phyloP scores from a whole-genome alignment of 2,329 filamentous ascomycete species.

The Exophiala xenobiotica region DNA sequence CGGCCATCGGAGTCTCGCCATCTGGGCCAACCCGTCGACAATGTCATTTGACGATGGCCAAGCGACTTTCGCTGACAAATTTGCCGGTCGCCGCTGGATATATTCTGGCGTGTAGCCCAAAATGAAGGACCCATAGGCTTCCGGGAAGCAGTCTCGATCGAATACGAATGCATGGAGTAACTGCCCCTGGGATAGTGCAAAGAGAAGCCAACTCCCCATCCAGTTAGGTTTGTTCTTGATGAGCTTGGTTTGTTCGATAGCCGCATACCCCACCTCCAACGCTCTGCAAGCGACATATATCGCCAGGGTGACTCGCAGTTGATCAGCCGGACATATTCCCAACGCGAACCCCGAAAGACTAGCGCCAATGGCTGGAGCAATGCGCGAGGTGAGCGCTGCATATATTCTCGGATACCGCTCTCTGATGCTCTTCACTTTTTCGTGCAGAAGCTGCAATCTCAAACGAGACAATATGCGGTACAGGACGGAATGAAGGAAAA shows the following conservation, averaged over 20 bases:
- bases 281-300: slow-evolving; percentile 80
- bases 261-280: slow-evolving; percentile 83
- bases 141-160: slow-evolving; percentile 71
- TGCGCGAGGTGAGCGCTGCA: slow-evolving; percentile 72
- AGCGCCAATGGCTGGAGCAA: slow-evolving; percentile 86
- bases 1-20: slow-evolving; percentile 82
- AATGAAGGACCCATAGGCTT: slow-evolving; percentile 64
- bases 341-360: slow-evolving; percentile 81
- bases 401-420: slow-evolving; percentile 76
- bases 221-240: slow-evolving; percentile 71
- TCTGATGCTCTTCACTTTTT: slow-evolving; percentile 78
- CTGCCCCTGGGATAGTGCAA: slow-evolving; percentile 74
- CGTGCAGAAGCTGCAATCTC: slow-evolving; percentile 72
- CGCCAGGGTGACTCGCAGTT: slow-evolving; percentile 73
- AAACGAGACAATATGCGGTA: slow-evolving; percentile 85
- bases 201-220: slow-evolving; percentile 81
- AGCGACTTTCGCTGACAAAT: slow-evolving; percentile 62
- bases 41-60: slow-evolving; percentile 79
- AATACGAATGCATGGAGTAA: slow-evolving; percentile 74
- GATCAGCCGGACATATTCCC: slow-evolving; percentile 69
- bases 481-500: slow-evolving; percentile 84
- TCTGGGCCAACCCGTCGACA: slow-evolving; percentile 75
- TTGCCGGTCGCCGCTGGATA: slow-evolving; percentile 68
- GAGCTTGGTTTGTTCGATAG: slow-evolving; percentile 70
- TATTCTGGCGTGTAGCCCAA: slow-evolving; percentile 73